Conservation (phyloP, 2,329 filamentous ascomycete genomes). For the Aspergillus alliaceus region DNA sequence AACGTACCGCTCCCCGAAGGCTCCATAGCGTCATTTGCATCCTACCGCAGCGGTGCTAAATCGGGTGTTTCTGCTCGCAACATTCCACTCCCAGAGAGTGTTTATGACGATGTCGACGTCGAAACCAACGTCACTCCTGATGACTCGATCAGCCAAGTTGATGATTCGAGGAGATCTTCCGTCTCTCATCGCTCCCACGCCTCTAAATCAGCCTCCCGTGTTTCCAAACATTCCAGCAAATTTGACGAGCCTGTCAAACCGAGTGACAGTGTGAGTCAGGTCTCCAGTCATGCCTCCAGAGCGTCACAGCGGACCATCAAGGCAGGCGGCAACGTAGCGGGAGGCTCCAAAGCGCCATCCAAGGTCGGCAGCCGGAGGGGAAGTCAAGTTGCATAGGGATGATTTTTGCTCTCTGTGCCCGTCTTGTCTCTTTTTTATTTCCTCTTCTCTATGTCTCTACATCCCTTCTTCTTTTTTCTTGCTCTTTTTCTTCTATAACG, state of each 20-base stretch:
- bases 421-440: too few species aligned
- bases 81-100: slow-evolving; percentile 34
- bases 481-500: not conserved
- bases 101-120: slow-evolving; percentile 31
- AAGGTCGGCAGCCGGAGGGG: slow-evolving; percentile 29
- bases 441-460: not conserved
- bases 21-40: slow-evolving; percentile 19
- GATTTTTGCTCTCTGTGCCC: not conserved
- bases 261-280: slow-evolving; percentile 42
- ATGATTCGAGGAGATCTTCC: slow-evolving; percentile 26
- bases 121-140: slow-evolving; percentile 68
- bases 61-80: slow-evolving; percentile 24
- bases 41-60: slow-evolving; percentile 25
- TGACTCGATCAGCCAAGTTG: slow-evolving; percentile 75
- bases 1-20: slow-evolving; percentile 38
- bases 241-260: slow-evolving; percentile 40
- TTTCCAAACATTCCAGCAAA: slow-evolving; percentile 33
- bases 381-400: slow-evolving; percentile 28
- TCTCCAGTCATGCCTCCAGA: slow-evolving; percentile 29
- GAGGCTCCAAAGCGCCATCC: slow-evolving; percentile 24
- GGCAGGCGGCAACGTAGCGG: slow-evolving; percentile 25
- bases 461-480: too few species aligned
- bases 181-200: slow-evolving; percentile 27
- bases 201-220: slow-evolving; percentile 26
- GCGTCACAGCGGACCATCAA: slow-evolving; percentile 34